A percentile compares a stretch with the other conserved stretches of the same genome.
phyloP scores from a whole-genome alignment of 805 yeast genomes.

The Pichia manshurica region DNA sequence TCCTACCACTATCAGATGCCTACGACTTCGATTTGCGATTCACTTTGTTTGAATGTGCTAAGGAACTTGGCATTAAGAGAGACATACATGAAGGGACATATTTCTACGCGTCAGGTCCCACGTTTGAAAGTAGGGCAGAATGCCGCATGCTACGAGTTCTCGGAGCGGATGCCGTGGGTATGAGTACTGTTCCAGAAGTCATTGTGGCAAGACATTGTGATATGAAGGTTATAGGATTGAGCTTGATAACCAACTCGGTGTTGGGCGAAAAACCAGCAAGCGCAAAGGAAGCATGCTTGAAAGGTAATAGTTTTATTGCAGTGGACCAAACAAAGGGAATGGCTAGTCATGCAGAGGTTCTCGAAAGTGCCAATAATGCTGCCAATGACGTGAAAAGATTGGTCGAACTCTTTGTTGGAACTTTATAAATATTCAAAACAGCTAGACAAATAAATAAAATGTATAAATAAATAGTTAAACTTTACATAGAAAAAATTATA shows the following conservation, averaged over 20 bases:
- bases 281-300: constrained; percentile 42
- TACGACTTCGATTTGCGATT: constrained; percentile 71
- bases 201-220: constrained; percentile 88
- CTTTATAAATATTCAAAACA: constrained; percentile 6
- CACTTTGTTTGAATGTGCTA: constrained; percentile 50
- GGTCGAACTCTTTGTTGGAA: constrained; percentile 51
- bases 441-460: constrained; percentile 1
- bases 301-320: constrained; percentile 29
- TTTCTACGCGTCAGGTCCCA: constrained; percentile 84
- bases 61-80: constrained; percentile 43
- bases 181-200: constrained; percentile 97
- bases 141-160: constrained; percentile 60
- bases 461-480: not conserved
- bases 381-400: constrained; percentile 73
- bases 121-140: constrained; percentile 91
- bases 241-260: constrained; percentile 81
- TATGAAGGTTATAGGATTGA: constrained; percentile 73
- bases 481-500: not conserved
- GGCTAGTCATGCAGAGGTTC: constrained; percentile 90
- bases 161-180: constrained; percentile 95
- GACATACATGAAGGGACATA: constrained; percentile 82
- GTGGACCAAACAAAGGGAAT: constrained; percentile 51
- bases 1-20: constrained; percentile 84
- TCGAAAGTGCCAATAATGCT: constrained; percentile 75
- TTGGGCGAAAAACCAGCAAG: constrained; percentile 65